Evolutionary conservation across 768 basidiomycete species (phyloP), one percentile per base, ranked within the genome.

Genomic region (Botryobasidium botryosum): DNA sequence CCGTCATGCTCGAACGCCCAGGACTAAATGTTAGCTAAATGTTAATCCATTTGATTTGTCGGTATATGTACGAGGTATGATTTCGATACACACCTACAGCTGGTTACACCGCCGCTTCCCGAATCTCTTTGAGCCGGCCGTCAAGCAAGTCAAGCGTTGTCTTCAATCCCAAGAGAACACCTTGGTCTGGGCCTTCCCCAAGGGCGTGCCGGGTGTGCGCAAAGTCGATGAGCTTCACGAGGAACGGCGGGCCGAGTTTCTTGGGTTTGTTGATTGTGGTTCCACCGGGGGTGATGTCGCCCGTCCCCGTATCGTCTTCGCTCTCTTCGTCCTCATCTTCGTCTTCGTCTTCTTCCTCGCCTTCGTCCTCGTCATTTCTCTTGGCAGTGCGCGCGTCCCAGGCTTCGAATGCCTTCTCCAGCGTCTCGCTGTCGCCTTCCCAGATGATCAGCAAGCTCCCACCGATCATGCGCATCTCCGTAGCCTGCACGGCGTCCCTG

Each of bases 161-260:
- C 42, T 75, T 64, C 47, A 96, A 51, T 3, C 90, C 92, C 27
- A 63, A 58, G 50, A 92, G 58, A 15, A 91, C 75, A 0, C 92
- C 81, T 31, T 69, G 60, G 57, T 96, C 91, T 2, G 77, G 75
- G 3, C 90, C 91, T 53, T 74, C 54, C 0, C 80, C 85, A 0
- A 74, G 70, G 5, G 61, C 67, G 10, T 81, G 50, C 20, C 70
- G 64, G 2, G 88, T 80, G 59, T 97, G 92, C 5, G 90, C 91
- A 58, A 99, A 96, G 64, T 99, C 92, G 52, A 97, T 96, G 51
- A 94, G 62, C 51, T 78, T 79, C 48, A 94, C 67, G 12, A 68
- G 64, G 50, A 71, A 79, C 26, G 74, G 70, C 15, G 67, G 67
- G 26, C 64, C 68, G 44, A 28, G 35, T 39, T 51, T 53, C 40